Conservation (phyloP, 352 stramenopile species). For the Globisporangium cederbergense region DNA sequence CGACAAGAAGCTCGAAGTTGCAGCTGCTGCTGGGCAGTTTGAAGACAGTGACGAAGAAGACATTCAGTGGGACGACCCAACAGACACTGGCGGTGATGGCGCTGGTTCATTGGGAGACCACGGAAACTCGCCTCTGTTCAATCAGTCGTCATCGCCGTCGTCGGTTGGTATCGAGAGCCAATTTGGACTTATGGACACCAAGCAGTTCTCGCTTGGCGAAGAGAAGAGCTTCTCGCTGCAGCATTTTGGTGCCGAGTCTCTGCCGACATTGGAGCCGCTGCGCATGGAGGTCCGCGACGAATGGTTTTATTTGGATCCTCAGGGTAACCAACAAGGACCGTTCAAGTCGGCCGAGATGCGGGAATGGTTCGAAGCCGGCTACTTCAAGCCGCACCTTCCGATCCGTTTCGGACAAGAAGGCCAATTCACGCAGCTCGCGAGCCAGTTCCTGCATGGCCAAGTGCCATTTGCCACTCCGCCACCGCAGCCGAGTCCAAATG, state of each 20-base stretch:
- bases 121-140: conserved; percentile 11
- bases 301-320: conserved; percentile 87
- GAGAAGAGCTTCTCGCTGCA: conserved; percentile 32
- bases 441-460: conserved; percentile 68
- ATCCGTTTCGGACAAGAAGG: conserved; percentile 80
- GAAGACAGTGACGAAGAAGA: conserved; percentile 79
- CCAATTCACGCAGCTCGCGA: conserved; percentile 69
- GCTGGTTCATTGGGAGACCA: conserved; percentile 27
- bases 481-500: conserved; percentile 17
- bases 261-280: conserved; percentile 24
- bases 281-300: conserved; percentile 57
- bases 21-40: conserved; percentile 71
- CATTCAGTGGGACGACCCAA: conserved; percentile 54
- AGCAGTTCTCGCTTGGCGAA: conserved; percentile 32
- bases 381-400: conserved; percentile 87
- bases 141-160: conserved; percentile 13
- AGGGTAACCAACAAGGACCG: conserved; percentile 75
- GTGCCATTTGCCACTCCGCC: conserved; percentile 55
- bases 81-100: conserved; percentile 4
- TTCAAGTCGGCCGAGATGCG: conserved; percentile 88
- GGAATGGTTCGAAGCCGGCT: conserved; percentile 87
- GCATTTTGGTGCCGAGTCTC: conserved; percentile 19
- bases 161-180: conserved; percentile 7
- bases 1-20: conserved; percentile 76
- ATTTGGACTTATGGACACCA: conserved; percentile 30